Percentiles rank a stretch among this genome's conserved stretches.
Evolutionary conservation across 1,139 yeast genomes (phyloP).

Genomic region (Yamadazyma atlantica): DNA sequence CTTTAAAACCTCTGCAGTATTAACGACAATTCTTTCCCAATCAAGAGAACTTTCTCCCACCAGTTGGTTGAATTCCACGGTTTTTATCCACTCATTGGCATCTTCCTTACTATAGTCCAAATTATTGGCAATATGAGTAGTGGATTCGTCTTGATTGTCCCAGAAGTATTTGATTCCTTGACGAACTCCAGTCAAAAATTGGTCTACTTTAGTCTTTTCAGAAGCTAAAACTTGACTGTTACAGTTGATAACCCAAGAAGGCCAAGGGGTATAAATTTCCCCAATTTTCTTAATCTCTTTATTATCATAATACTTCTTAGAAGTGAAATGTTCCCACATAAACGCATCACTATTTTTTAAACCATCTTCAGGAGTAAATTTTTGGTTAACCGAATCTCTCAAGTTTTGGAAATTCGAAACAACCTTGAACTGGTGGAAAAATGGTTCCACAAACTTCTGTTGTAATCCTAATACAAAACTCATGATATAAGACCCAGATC

Average conservation of each 20-base stretch:
- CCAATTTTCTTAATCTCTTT: conserved; percentile 82
- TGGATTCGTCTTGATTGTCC: conserved; percentile 60
- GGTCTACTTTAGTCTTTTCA: conserved; percentile 20
- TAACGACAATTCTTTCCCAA: conserved; percentile 34
- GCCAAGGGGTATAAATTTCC: conserved; percentile 93
- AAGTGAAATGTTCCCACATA: conserved; percentile 95
- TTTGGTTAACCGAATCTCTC: conserved; percentile 73
- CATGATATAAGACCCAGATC: conserved; percentile 92
- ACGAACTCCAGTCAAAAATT: conserved; percentile 55
- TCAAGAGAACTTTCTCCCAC: conserved; percentile 41
- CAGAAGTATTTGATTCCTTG: conserved; percentile 70
- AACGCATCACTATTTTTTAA: conserved; percentile 69
- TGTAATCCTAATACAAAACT: conserved; percentile 77
- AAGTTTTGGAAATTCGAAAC: conserved; percentile 71
- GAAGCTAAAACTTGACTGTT: conserved; percentile 29
- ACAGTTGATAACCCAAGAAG: conserved; percentile 84
- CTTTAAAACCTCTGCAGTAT: conserved; percentile 58
- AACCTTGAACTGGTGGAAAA: conserved; percentile 51
- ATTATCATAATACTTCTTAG: conserved; percentile 78
- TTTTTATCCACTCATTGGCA: conserved; percentile 75
- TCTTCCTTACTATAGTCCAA: conserved; percentile 78
- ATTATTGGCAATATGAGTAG: conserved; percentile 59
- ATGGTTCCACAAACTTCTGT: conserved; percentile 47
- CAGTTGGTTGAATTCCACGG: conserved; percentile 61
- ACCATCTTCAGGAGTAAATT: conserved; percentile 25